Conservation (phyloP, 768 basidiomycete genomes). For the Mycena maculata region DNA sequence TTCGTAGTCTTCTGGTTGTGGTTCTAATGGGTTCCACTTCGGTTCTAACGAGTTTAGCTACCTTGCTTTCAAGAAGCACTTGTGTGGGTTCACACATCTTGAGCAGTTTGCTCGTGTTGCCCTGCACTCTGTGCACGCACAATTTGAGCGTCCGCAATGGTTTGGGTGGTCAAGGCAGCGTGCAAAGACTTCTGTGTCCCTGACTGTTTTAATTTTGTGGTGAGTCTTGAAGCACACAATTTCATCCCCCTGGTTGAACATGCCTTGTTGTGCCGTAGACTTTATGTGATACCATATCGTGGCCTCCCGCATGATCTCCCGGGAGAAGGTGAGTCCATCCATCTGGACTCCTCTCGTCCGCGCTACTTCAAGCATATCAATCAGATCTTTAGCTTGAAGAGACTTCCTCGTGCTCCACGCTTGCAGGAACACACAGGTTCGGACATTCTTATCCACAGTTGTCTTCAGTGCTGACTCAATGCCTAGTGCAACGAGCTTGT, state of each 20-base stretch:
- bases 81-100: slow-evolving; percentile 20
- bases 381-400: slow-evolving; percentile 11
- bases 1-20: slow-evolving; percentile 25
- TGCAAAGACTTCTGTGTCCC: slow-evolving; percentile 12
- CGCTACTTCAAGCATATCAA: slow-evolving; percentile 4
- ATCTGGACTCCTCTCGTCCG: slow-evolving; percentile 4
- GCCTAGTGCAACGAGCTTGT: background rate
- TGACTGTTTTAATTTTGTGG: slow-evolving; percentile 20
- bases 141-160: slow-evolving; percentile 9
- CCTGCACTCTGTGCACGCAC: slow-evolving; percentile 18
- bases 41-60: slow-evolving; percentile 1
- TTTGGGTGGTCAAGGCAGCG: background rate
- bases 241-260: background rate
- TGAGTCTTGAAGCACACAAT: slow-evolving; percentile 7
- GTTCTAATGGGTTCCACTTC: slow-evolving; percentile 29
- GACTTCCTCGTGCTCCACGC: background rate
- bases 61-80: slow-evolving; percentile 11
- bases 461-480: background rate
- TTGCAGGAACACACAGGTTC: slow-evolving; percentile 8
- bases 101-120: background rate
- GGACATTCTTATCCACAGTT: background rate
- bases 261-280: background rate
- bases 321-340: slow-evolving; percentile 23
- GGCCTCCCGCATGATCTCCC: slow-evolving; percentile 12
- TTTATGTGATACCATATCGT: slow-evolving; percentile 30